A percentile compares a stretch with the other conserved stretches of the same genome.
These are phyloP conservation scores for Geum urbanum DNA, from an alignment of 306 rosid genomes.

Conservation along the genomic window DNA sequence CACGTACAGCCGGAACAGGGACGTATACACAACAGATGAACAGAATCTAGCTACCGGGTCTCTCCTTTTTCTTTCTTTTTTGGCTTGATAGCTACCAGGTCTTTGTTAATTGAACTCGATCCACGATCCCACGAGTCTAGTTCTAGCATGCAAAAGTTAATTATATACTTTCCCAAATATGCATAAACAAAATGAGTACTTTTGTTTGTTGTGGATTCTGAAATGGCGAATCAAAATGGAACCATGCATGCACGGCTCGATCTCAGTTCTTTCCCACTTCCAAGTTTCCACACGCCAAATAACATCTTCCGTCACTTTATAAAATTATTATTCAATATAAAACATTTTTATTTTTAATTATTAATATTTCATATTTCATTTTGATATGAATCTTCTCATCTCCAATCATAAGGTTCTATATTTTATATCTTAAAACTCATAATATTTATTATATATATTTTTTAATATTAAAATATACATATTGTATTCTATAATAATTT, in stretches of 20 bases:
- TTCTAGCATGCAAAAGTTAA: background rate
- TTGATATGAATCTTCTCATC: no score
- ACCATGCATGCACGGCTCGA: background rate
- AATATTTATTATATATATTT: no score
- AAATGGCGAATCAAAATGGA: background rate
- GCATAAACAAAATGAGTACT: background rate
- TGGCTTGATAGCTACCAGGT: no score
- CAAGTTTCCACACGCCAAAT: background rate
- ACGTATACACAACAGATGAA: background rate
- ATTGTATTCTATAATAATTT: no score
- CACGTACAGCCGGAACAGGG: background rate
- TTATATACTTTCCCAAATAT: background rate
- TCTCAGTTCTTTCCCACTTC: background rate
- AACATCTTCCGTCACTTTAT: no score
- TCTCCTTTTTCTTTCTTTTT: no score
- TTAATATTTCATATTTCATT: no score
- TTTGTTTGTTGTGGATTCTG: background rate
- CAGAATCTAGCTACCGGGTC: background rate
- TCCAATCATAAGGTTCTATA: no score
- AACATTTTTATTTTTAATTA: no score
- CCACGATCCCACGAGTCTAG: background rate
- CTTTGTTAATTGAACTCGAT: background rate
- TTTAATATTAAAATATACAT: no score
- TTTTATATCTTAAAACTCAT: no score
- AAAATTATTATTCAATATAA: no score